phyloP scores from a whole-genome alignment of 495 filamentous ascomycete genomes.

The Neurospora hispaniola region DNA sequence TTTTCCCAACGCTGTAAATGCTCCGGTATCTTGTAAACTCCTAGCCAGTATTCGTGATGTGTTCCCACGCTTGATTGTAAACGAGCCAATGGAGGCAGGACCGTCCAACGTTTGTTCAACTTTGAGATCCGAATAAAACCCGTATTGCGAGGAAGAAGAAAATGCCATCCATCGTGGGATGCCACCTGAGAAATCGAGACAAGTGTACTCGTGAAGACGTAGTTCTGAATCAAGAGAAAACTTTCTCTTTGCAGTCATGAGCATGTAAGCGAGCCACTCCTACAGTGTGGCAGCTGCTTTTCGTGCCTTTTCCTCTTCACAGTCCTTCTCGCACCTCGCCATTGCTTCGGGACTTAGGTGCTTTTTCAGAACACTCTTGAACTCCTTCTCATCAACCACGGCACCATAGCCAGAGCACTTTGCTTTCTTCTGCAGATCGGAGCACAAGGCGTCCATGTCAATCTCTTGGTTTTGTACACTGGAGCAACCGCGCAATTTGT shows the following conservation, averaged over 20 bases:
- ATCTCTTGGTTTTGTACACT: slow-evolving; percentile 79
- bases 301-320: neutral
- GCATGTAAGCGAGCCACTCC: neutral
- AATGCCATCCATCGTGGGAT: neutral
- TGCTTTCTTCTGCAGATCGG: slow-evolving; percentile 90
- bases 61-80: neutral
- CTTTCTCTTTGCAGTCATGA: neutral
- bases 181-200: neutral
- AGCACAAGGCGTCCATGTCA: slow-evolving; percentile 86
- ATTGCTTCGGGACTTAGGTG: slow-evolving; percentile 23
- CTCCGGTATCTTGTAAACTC: neutral
- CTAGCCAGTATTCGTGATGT: neutral
- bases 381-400: slow-evolving; percentile 84
- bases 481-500: slow-evolving; percentile 78
- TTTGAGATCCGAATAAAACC: neutral
- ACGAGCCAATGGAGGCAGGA: neutral
- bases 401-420: slow-evolving; percentile 88
- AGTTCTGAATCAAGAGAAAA: neutral
- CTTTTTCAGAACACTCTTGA: slow-evolving; percentile 65
- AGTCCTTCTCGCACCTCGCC: slow-evolving; percentile 1
- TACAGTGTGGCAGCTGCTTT: neutral
- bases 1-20: neutral
- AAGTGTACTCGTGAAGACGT: neutral
- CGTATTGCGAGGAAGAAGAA: neutral
- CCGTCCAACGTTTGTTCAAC: neutral